Conservation (phyloP, 441 rosid species). For the Mallotus japonicus region DNA sequence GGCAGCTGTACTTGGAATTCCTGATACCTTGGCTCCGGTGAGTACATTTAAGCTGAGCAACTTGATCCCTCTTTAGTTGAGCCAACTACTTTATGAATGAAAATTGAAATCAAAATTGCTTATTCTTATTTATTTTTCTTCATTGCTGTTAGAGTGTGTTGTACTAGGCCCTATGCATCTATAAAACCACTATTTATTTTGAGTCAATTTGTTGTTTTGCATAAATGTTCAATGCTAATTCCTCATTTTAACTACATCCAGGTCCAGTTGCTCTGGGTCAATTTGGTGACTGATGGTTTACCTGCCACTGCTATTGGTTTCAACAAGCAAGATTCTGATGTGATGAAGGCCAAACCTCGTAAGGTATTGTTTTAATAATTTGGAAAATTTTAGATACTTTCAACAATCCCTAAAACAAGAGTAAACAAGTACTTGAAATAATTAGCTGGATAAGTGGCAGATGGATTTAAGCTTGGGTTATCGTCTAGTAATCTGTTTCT, state of each 20-base stretch:
- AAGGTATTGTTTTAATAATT: slow-evolving; percentile 52
- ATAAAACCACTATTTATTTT: neutral
- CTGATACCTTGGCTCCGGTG: slow-evolving; percentile 98
- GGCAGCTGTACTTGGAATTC: slow-evolving; percentile 98
- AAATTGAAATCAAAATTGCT: neutral
- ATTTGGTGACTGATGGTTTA: slow-evolving; percentile 97
- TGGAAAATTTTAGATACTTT: neutral
- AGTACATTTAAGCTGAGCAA: slow-evolving; percentile 39
- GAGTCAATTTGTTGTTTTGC: neutral
- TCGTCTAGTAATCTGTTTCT: neutral
- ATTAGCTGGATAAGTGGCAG: neutral
- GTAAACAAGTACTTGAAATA: neutral
- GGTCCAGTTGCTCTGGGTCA: slow-evolving; percentile 99
- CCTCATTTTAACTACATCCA: slow-evolving; percentile 28
- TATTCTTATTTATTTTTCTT: slow-evolving; percentile 6
- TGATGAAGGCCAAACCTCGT: slow-evolving; percentile 97
- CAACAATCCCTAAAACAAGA: neutral
- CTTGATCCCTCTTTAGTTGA: slow-evolving; percentile 4
- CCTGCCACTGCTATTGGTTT: slow-evolving; percentile 99
- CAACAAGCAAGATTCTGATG: slow-evolving; percentile 95
- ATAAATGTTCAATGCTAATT: neutral
- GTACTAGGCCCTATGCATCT: neutral
- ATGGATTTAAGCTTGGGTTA: neutral
- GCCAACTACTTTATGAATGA: neutral
- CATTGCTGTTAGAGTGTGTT: neutral